Evolutionary conservation across 2,329 filamentous ascomycete species (phyloP), one percentile per base, ranked within the genome.

Genomic region (Cryphonectria carpinicola): DNA sequence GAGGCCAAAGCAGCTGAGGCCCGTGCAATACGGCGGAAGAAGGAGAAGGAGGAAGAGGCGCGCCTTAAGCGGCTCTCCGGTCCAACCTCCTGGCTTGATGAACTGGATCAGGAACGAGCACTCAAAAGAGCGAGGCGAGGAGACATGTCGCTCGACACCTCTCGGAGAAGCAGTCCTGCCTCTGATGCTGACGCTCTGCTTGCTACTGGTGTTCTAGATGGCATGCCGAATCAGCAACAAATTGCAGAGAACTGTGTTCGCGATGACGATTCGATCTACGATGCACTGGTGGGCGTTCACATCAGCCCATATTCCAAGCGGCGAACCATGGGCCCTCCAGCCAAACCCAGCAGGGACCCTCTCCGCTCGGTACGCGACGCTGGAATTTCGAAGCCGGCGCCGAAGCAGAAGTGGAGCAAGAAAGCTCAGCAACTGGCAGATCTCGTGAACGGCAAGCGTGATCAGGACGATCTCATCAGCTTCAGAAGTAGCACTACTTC

Each of bases 121-220:
- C 66, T 73, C 82, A 64, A 76, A 74, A 73, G 76, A 78, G 35
- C 70, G 49, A 72, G n/a, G 54, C 66, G 67, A 63, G 82, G 71
- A 39, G 71, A 69, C 66, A 72, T 72, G 71, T 72, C 71, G n/a
- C 69, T 72, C 17, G 71, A 61, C 73, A 82, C 35, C 75, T 77
- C 73, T 77, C 78, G 32, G 77, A 75, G 67, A 78, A 78, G 68
- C 70, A 75, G 41, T 37, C 41, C 68, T n/a, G 68, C 39, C 2
- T 78, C 73, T 73, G 77, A 79, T 17, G 80, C 82, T 67, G 78
- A 81, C 32, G 80, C 81, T 5, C 75, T 85, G 17, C 77, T 84
- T 17, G 81, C 82, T 3, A 82, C 81, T 10, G 81, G 83, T 0
- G 79, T 85, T 8, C 76, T 85, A 22, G 78, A 80, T 0, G 84